Base-by-base conservation (phyloP, 2,329 filamentous ascomycete genomes). In the Beauveria sp. region DNA sequence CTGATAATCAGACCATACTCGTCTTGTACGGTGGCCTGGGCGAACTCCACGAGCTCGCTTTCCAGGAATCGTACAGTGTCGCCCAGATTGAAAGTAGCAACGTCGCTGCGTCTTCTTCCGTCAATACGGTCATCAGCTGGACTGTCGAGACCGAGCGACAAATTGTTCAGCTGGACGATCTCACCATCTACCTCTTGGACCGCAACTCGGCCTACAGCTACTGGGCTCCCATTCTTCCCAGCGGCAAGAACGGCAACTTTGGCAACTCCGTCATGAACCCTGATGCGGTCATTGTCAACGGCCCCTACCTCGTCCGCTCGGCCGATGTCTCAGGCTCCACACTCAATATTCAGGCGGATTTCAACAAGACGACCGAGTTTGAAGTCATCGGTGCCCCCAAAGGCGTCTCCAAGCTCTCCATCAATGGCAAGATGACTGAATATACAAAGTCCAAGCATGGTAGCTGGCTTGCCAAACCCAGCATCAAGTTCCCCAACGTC, bases 351-450 rank as follows among this genome's bases (percentile, higher is more conserved):
- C 82, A 80, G 10, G 88, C 86, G 8, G 88, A 91, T 68, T 76
- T 90, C 61, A 91, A 91, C 66, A 74, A 79, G 1, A 90, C 87
- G 0, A 84, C 84, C 0, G 70, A 80, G 0, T 74, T 91, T 40
- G 86, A 90, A 65, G 77, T 91, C 38, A 80, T 90, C 40, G 83
- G 85, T 12, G 86, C 84, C 0, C 78, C 82, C 1, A 68, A 73
- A 2, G 70, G 68, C 1, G 75, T 82, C 12, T 78, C 79, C 16
- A 73, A 68, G 4, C 67, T 83, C 38, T 68, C 70, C 16, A 66
- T 74, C 24, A 77, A 77, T 38, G 72, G 71, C 14, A 69, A 72
- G 43, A 58, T 68, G 2, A 51, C 74, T 38, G 54, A 67, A 1
- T 72, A 78, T 64, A 72, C 68, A 38, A 69, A 72, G 56, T 67